These are phyloP conservation scores for Triadica sebifera DNA, from an alignment of 345 rosid species.

Conservation along the genomic window DNA sequence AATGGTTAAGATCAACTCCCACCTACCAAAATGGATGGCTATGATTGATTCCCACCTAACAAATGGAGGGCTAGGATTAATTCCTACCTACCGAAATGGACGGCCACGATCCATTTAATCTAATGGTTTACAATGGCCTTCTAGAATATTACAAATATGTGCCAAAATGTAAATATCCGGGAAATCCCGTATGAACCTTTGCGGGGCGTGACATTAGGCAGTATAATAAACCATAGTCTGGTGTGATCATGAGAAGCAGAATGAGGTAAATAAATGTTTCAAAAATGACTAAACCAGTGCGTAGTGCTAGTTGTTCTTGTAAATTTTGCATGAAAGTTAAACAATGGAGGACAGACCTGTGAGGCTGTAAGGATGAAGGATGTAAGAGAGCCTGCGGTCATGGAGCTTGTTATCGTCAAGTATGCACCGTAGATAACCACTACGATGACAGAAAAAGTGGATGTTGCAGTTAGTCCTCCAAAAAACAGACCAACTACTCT, in stretches of 20 bases:
- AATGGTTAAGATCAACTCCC: too few relatives aligned
- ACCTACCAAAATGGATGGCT: too few relatives aligned
- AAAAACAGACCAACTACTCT: constrained; percentile 67
- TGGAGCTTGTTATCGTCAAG: constrained; percentile 72
- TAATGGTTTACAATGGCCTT: too few relatives aligned
- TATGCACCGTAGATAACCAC: constrained; percentile 88
- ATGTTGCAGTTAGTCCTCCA: constrained; percentile 86
- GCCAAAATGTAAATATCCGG: too few relatives aligned
- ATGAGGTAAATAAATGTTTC: neutral
- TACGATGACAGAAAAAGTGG: constrained; percentile 68
- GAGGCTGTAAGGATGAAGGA: constrained; percentile 94
- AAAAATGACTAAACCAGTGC: neutral
- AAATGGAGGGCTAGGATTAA: too few relatives aligned
- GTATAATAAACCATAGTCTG: neutral
- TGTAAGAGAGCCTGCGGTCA: constrained; percentile 88
- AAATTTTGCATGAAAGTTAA: constrained; percentile 3
- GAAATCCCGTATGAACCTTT: too few relatives aligned
- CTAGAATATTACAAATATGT: too few relatives aligned
- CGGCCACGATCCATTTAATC: too few relatives aligned
- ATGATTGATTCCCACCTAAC: too few relatives aligned
- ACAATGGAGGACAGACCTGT: constrained; percentile 53
- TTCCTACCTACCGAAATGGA: too few relatives aligned
- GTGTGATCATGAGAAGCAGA: neutral
- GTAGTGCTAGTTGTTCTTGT: neutral
- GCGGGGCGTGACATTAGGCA: too few relatives aligned